Base-by-base conservation (phyloP, 75 land plant species). In the Isoetes taiwanensis region DNA sequence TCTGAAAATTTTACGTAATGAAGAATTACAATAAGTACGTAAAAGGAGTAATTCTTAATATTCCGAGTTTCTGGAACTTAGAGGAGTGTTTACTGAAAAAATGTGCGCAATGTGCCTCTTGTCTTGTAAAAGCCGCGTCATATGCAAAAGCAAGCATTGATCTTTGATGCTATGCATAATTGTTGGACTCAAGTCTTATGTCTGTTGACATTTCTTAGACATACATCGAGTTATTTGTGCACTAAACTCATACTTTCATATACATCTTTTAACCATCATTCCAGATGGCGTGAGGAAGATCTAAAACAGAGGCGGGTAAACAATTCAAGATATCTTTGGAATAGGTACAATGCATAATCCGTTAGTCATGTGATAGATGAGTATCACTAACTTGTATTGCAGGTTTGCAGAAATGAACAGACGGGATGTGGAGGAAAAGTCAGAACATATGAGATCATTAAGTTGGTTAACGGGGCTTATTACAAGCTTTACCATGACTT, bases 351-450 rank as follows among this genome's bases (percentile, higher is more conserved):
- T 24, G 20, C 8, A 39, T 10, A 6, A 55, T 11, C 24, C 11
- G 20, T 31, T 26, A 30, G 10, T 12, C 26, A 28, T 25, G 35
- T 26, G 41, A 26, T 16, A 0, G 12, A 12, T 19, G 46, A 23
- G 37, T 58, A 37, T 11, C 19, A 19, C 52, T 19, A 58, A 34
- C 9, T 0, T 17, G 17, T 60, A 17, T 16, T 6, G 50, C 35
- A 68, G 71, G 27, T 68, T 54, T 68, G 37, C 71, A 37, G 71
- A 68, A 58, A 57, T 39, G n/a, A 68, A 68, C 57, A 68, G 71
- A 34, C 35, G 71, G 62, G 71, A 68, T 53, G 71, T 68, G 30
- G 71, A 68, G 31, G 71, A 68, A 55, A 68, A 68, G 58, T 67
- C 71, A 11, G 71, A 68, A 48, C 71, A 68, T 37, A 41, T 68